Evolutionary conservation across 2,329 filamentous ascomycete species (phyloP), one percentile per base, ranked within the genome.

Genomic region (Alternaria solani): DNA sequence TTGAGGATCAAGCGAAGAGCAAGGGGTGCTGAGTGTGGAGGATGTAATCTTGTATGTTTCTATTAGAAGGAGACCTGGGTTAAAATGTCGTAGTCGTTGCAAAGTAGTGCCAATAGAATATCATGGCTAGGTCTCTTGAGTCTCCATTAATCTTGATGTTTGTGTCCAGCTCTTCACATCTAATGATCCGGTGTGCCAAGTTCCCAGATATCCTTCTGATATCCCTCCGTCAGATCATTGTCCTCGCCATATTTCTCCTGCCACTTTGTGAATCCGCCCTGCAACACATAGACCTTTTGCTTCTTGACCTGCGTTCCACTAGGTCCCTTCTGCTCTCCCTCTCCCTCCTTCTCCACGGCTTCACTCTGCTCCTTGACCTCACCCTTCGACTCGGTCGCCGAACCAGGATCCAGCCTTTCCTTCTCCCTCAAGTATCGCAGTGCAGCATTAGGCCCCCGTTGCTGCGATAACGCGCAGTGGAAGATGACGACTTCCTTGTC

Each of bases 391-490:
- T 47, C 54, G 23, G 20, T 20, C 69, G 5, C 80, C 7, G 26
- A 20, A 26, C 38, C 43, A 38, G 47, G 51, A 52, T 83, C 71
- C 63, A 84, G 61, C 54, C 85, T 81, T 67, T 90, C 88, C 47
- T 88, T 84, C 80, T 93, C 91, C 36, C 91, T 83, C 62, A 94
- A 69, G 78, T 97, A 98, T 71, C 86, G 85, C 68, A 97, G 80
- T 4, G 95, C 95, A 4, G 94, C 93, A 51, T 86, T 86, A 0
- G 95, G 95, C 0, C 95, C 95, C 1, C 95, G 86, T 81, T 97
- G 91, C 82, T 98, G 95, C 68, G 91, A 94, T 56, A 98, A 83
- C 18, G 92, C 91, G 80, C 95, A 99, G 81, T 99, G 95, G 78
- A 99, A 99, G 1, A 99, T 87, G 14, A 99, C 93, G 11, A 86